Base-by-base conservation (phyloP, 352 stramenopile genomes). In the Pythium insidiosum region DNA sequence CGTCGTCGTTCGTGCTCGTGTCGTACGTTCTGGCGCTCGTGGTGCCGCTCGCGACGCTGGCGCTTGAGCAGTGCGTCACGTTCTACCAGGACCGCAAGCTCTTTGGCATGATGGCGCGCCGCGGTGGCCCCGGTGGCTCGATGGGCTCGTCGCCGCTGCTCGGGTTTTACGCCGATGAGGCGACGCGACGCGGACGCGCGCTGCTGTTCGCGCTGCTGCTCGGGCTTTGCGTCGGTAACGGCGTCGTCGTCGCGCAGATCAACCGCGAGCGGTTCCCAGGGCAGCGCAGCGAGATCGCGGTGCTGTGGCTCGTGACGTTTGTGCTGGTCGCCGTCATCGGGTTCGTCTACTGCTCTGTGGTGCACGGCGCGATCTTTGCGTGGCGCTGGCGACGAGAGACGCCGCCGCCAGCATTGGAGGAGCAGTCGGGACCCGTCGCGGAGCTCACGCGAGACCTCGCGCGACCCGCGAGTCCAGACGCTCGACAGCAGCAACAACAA, bases 51-150 rank as follows among this genome's bases (percentile, higher is more conserved):
- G 31, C 56, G 16, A 52, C 68, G 18, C 42, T 79, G 19, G n/a
- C 76, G 7, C 52, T 66, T 4, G 61, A 84, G 47, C 64, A 73
- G 25, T 43, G 82, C 21, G 72, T 82, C 22, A 80, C 66, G 16
- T 78, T 84, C 52, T 84, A 84, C 45, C 61, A 67, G 15, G 64
- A 82, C 48, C 51, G 55, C 10, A 71, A 84, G 42, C 20, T 73
- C 15, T 62, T 61, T 38, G 61, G 68, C 21, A 46, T 77, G 37
- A 65, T 77, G 20, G 50, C 64, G 29, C 64, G 67, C 11, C 61
- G 60, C 1, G 57, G 61, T 16, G 58, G 65, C 0, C 58, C 62
- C 6, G 42, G 53, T 11, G n/a, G n/a, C n/a, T n/a, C n/a, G n/a
- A n/a, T n/a, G n/a, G n/a, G n/a, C n/a, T n/a, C n/a, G n/a, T 51